Base-by-base conservation (phyloP, 1,284 basidiomycete species). In the Rhodotorula sp. region DNA sequence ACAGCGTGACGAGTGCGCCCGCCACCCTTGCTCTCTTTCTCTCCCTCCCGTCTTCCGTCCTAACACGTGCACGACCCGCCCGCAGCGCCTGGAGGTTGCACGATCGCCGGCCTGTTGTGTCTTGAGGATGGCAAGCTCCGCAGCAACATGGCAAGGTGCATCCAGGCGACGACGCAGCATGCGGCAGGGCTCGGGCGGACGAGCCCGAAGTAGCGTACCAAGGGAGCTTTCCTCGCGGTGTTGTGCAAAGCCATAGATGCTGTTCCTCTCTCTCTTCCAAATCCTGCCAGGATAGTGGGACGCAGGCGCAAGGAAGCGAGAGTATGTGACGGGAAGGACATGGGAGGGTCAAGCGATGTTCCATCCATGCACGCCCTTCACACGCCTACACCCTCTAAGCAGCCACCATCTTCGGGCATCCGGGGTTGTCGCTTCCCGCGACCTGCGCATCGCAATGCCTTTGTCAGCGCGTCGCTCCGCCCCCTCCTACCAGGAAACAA, bases 1-100 rank as follows among this genome's bases (percentile, higher is more conserved):
- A 99, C 82, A 89, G 92, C 36, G 97, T 99, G 12, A 98, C 97
- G 2, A 99, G 94, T 94, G 80, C 79, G 91, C 80, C n/a, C 25
- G 4, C 37, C 36, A 39, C 25, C 10, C 59, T 44, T 29, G 13
- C 46, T 46, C 15, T 36, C 68, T 13, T 53, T 66, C 32, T 41
- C 19, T 2, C 13, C 17, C 32, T 29, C 44, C 56, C 58, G 41
- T 39, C 50, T 56, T 58, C 6, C 3, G 21, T 55, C 5, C 32
- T 34, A 29, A 19, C 21, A 25, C 15, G 46, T n/a, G 8, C 44
- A 46, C 44, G 44, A 36, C n/a, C 34, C 27, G 8, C 51, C 15
- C 37, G 61, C 74, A 97, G 94, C 97, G 55, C 97, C 97, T 0
- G 97, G 96, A 70, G 97, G 97, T 46, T 99, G 96, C 81, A 99